Base-by-base conservation (phyloP, 225 moss, liverwort and hornwort genomes). In the Lunularia cruciata region DNA sequence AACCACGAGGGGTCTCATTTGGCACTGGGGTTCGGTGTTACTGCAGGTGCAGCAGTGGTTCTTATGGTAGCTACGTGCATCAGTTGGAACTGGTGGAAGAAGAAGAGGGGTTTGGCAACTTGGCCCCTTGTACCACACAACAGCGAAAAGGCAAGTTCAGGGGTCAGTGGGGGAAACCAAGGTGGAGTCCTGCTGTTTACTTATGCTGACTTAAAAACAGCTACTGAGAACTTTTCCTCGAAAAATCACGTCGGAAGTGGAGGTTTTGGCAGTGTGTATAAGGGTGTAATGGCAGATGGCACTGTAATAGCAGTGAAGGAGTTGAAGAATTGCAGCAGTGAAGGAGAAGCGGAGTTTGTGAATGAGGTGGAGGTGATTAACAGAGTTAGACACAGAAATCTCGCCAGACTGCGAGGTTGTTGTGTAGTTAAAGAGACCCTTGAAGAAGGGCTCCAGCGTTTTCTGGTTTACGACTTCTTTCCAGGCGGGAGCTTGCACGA, bases 311-410 rank as follows among this genome's bases (percentile, higher is more conserved):
- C 89, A 39, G 79, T 71, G 68, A 84, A 86, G 79, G 83, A 78
- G 52, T 81, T 89, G 74, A 84, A 84, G 69, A 89, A 89, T 40
- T 78, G 82, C 54, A 73, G 72, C 39, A 77, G 74, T 47, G 89
- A 82, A 27, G 82, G 84, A 47, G 86, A 86, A 52, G 78, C 73
- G 40, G 86, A 84, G 39, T 89, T 89, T 33, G 73, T 86, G 45
- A 84, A 82, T 45, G 86, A 89, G 74, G 84, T 86, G 74, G 79
- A 84, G 37, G 82, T 86, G 73, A 89, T 89, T 36, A 82, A 79
- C 33, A 73, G 83, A 57, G 84, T 83, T 28, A 82, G 86, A 22
- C 89, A 89, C 70, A 65, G 78, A 36, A 89, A 89, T 72, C 77
- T 86, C 33, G 86, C 86, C 76, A 76, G 52, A 57, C 74, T 89